Percentiles rank a stretch among this genome's conserved stretches.
These are phyloP conservation scores for Sporothrix variecibatus DNA, from an alignment of 2,329 filamentous ascomycete genomes.

Conservation along the genomic window DNA sequence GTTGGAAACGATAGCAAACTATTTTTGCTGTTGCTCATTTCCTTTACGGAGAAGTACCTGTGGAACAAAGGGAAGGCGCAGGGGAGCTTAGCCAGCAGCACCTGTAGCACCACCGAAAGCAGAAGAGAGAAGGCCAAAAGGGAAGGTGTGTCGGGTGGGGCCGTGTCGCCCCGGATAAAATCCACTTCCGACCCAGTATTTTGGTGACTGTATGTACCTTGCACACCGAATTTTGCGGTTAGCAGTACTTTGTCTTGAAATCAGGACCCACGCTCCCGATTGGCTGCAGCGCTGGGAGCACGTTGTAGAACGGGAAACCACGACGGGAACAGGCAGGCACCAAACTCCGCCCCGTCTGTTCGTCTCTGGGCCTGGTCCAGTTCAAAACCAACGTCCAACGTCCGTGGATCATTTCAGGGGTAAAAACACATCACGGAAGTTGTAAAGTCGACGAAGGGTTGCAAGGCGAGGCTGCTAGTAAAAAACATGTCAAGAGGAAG, in stretches of 20 bases:
- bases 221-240: background rate
- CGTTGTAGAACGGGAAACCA: background rate
- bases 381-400: background rate
- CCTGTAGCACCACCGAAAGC: background rate
- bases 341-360: background rate
- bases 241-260: background rate
- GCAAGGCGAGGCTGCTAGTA: background rate
- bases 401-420: conserved; percentile 3
- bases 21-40: conserved; percentile 18
- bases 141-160: conserved; percentile 14
- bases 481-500: background rate
- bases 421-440: background rate
- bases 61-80: conserved; percentile 19
- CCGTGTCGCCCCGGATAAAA: conserved; percentile 12
- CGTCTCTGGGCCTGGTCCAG: background rate
- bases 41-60: background rate
- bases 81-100: conserved; percentile 8
- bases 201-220: background rate
- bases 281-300: background rate
- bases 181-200: conserved; percentile 14
- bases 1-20: conserved; percentile 3
- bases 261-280: background rate
- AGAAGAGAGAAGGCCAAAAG: background rate
- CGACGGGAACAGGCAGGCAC: background rate
- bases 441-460: background rate